Conservation (phyloP, 495 filamentous ascomycete genomes). For the Aspergillus egyptiacus region DNA sequence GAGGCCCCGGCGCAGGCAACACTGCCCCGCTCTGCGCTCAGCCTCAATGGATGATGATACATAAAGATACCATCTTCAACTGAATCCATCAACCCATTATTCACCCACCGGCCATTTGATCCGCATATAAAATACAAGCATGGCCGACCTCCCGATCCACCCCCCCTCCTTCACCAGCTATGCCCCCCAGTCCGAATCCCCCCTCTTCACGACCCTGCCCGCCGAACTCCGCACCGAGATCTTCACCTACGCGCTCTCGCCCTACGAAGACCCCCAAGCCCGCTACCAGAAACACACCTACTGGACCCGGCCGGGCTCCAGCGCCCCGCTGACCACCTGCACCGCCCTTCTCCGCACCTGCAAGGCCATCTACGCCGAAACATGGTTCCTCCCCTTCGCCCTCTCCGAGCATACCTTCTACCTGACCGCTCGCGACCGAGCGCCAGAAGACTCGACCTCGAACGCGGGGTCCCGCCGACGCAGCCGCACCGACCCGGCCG, state of each 20-base stretch:
- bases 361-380: slow-evolving; percentile 21
- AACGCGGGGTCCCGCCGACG: no score
- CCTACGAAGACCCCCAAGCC: slow-evolving; percentile 8
- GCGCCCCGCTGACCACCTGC: slow-evolving; percentile 14
- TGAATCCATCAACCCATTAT: no score
- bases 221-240: slow-evolving; percentile 27
- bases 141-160: no score
- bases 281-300: slow-evolving; percentile 16
- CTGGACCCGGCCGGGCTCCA: slow-evolving; percentile 22
- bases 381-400: slow-evolving; percentile 28
- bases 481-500: neutral
- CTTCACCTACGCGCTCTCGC: slow-evolving; percentile 21
- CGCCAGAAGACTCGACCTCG: slow-evolving; percentile 8
- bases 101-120: no score
- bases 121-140: no score
- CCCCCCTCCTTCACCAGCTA: no score
- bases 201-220: slow-evolving; percentile 18
- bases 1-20: no score
- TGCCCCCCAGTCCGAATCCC: slow-evolving; percentile 11
- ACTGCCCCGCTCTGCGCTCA: no score
- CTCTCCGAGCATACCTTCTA: slow-evolving; percentile 25
- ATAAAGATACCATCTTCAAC: no score
- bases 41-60: no score
- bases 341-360: slow-evolving; percentile 22
- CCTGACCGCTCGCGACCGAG: slow-evolving; percentile 10